Conservation (phyloP, 768 basidiomycete species). For the Termitomyces sp. region DNA sequence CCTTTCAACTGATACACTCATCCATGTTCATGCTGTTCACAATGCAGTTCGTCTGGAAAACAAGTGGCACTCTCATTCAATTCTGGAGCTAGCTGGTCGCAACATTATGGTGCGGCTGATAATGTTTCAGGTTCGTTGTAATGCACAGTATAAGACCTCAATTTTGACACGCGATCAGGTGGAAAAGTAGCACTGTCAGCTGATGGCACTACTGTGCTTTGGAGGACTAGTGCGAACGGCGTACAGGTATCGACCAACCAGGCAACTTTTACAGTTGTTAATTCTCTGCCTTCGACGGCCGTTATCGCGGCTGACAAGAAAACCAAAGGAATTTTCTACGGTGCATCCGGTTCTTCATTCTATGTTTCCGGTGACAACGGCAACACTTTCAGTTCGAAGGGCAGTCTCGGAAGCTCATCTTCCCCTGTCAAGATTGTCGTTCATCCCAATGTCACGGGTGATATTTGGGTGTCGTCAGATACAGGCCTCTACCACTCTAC, state of each 20-base stretch:
- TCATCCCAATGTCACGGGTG: constrained; percentile 47
- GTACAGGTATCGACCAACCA: constrained; percentile 48
- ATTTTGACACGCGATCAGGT: constrained; percentile 14
- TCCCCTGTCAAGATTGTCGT: constrained; percentile 48
- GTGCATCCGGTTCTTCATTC: constrained; percentile 47
- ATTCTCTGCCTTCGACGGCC: constrained; percentile 44
- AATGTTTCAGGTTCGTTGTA: constrained; percentile 29
- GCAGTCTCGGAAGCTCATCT: constrained; percentile 41
- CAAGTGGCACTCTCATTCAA: constrained; percentile 55
- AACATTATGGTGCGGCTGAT: constrained; percentile 49
- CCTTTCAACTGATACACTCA: not conserved
- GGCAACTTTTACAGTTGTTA: constrained; percentile 41
- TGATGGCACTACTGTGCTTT: constrained; percentile 50
- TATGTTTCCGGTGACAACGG: constrained; percentile 57
- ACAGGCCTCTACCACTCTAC: constrained; percentile 53
- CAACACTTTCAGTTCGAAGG: constrained; percentile 39
- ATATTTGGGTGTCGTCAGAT: constrained; percentile 62
- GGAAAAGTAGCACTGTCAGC: constrained; percentile 45
- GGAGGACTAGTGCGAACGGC: constrained; percentile 43
- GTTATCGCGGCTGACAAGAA: constrained; percentile 61
- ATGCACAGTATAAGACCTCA: not conserved
- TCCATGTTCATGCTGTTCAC: not conserved
- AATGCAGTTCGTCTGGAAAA: constrained; percentile 33
- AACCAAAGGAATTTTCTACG: constrained; percentile 53
- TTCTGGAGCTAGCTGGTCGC: constrained; percentile 50